Evolutionary conservation across 78 protist species (phyloP).

Genomic region (Dictyostelium brefeldianum): DNA sequence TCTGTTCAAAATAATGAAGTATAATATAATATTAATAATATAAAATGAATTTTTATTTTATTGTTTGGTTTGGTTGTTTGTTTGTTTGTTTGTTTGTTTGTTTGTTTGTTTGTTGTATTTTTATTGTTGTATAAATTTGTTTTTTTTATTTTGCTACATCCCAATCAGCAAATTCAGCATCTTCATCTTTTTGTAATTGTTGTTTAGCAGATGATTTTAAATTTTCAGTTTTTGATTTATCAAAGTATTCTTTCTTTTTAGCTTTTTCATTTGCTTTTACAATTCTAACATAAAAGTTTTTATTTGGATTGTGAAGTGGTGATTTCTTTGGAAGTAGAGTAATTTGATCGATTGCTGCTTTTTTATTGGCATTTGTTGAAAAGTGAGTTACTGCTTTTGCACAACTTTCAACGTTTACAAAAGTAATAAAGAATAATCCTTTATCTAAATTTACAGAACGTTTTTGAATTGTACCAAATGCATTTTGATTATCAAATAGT

Average conservation of each 20-base stretch:
- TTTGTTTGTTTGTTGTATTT: background rate
- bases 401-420: background rate
- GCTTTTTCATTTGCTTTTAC: slow-evolving; percentile 17
- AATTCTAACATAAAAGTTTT: slow-evolving; percentile 46
- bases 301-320: slow-evolving; percentile 5
- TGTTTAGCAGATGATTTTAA: background rate
- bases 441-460: slow-evolving; percentile 12
- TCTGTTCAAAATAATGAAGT: no score
- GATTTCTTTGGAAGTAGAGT: background rate
- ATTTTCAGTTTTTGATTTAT: background rate
- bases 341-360: background rate
- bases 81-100: background rate
- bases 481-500: background rate
- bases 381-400: background rate
- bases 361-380: background rate
- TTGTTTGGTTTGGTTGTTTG: no score
- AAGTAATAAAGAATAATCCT: slow-evolving; percentile 52
- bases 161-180: slow-evolving; percentile 27
- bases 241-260: background rate
- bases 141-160: background rate
- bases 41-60: no score
- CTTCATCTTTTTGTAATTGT: background rate
- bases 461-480: slow-evolving; percentile 25
- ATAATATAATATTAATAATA: no score
- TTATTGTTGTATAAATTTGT: no score